Base-by-base conservation (phyloP, 2,329 filamentous ascomycete genomes). In the Talaromyces sp. region DNA sequence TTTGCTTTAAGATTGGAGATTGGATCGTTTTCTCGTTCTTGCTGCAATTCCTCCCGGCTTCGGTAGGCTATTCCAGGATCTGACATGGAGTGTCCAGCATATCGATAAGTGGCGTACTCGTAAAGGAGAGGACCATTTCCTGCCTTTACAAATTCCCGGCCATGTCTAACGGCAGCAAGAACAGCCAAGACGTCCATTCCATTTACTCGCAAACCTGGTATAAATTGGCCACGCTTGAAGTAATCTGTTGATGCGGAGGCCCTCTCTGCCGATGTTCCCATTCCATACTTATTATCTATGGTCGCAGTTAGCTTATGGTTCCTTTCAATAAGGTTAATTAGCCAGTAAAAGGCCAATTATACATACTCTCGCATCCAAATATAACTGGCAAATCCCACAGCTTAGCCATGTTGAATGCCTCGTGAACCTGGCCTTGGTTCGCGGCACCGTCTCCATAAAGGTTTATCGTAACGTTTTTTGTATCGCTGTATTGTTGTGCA, bases 331-430 rank as follows among this genome's bases (percentile, higher is more conserved):
- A n/a, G n/a, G n/a, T n/a, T 27, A 27, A 27, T 27, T 27, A 4
- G 13, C 13, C 22, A 24, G n/a, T 27, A 4, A n/a, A 8, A 11
- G 17, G 10, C 6, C 16, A 27, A 13, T 24, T 55, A 49, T 27
- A 85, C 91, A 75, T 81, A 96, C 92, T 99, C 83, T 99, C 94
- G 77, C 94, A 99, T 66, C 91, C 92, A 72, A 99, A 99, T 64
- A 99, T 88, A 65, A 91, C 86, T 50, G 94, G 94, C 42, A 99
- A 82, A 67, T 94, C 92, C 94, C 94, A 99, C 64, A 99, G 87
- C 85, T 97, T 97, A 60, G 94, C 94, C 94, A 99, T 99, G 87
- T 99, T 99, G 86, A 95, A 99, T 58, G 94, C 92, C 84, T 99
- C 94, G 70, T 99, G 99, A 67, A 99, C 94, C 80, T 99, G 94